Conservation (phyloP, 805 yeast genomes). For the Candida morakotiae region DNA sequence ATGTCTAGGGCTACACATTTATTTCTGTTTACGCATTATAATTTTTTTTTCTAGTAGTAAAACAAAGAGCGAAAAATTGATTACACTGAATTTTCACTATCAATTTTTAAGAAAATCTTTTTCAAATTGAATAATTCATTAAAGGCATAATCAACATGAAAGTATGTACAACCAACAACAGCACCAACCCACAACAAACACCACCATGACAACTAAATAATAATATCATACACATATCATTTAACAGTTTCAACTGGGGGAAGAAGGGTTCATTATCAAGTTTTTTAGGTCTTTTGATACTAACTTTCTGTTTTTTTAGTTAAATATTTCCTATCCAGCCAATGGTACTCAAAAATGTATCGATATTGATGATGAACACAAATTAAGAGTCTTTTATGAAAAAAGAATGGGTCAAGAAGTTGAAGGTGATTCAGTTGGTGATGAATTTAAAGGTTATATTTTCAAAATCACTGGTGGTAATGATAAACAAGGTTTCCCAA, state of each 20-base stretch:
- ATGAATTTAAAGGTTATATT: slow-evolving; percentile 98
- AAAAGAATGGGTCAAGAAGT: slow-evolving; percentile 99
- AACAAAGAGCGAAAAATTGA: background rate
- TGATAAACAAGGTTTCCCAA: slow-evolving; percentile 99
- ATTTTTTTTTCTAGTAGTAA: no score
- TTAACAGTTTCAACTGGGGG: no score
- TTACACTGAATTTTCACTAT: slow-evolving; percentile 3
- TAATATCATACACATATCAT: no score
- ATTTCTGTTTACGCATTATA: no score
- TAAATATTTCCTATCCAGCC: slow-evolving; percentile 99
- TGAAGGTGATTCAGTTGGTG: slow-evolving; percentile 97
- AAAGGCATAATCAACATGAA: slow-evolving; percentile 35
- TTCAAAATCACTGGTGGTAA: slow-evolving; percentile 99
- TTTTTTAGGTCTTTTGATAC: no score
- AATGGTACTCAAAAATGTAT: slow-evolving; percentile 99
- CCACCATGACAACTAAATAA: background rate
- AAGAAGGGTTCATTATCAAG: no score
- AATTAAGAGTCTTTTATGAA: slow-evolving; percentile 96
- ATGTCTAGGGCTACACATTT: background rate
- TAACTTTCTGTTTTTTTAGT: no score
- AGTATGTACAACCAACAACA: slow-evolving; percentile 36
- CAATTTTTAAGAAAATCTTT: slow-evolving; percentile 4
- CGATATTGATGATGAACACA: slow-evolving; percentile 99
- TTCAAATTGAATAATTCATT: slow-evolving; percentile 2
- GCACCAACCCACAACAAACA: background rate